These are phyloP conservation scores for Coemansia interrupta DNA, from an alignment of 192 early-diverging fungal genomes.

Conservation along the genomic window DNA sequence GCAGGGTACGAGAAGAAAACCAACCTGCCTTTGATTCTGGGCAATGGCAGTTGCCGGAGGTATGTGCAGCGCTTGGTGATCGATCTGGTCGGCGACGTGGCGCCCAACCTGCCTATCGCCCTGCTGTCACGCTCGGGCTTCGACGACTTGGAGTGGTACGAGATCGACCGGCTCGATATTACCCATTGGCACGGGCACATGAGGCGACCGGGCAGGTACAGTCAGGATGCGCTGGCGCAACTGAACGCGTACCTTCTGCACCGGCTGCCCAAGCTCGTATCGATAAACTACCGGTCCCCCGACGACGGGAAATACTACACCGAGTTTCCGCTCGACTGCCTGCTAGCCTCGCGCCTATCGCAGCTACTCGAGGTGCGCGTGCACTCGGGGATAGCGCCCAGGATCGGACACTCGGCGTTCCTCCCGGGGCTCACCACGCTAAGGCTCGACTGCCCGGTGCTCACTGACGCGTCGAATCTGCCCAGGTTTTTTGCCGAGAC, in stretches of 20 bases:
- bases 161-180: constrained; percentile 18
- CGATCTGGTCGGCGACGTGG: constrained; percentile 27
- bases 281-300: constrained; percentile 22
- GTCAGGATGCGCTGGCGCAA: constrained; percentile 25
- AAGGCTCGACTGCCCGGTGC: constrained; percentile 29
- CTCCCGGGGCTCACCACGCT: constrained; percentile 26
- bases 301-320: constrained; percentile 27
- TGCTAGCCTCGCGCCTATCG: constrained; percentile 30
- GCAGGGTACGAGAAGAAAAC: constrained; percentile 1
- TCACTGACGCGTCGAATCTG: constrained; percentile 17
- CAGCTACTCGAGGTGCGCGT: constrained; percentile 14
- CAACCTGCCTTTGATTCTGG: constrained; percentile 28
- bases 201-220: no score
- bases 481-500: constrained; percentile 37
- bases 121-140: constrained; percentile 26
- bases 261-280: constrained; percentile 25
- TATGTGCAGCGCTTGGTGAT: constrained; percentile 26
- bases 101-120: constrained; percentile 13
- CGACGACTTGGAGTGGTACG: constrained; percentile 10
- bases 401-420: constrained; percentile 29
- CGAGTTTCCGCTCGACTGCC: constrained; percentile 38
- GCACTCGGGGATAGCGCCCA: constrained; percentile 25
- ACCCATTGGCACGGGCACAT: constrained; percentile 28
- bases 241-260: constrained; percentile 39
- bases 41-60: constrained; percentile 11